Evolutionary conservation across 306 rosid species (phyloP), one percentile per base, ranked within the genome.

Genomic region (Acmispon strigosus): DNA sequence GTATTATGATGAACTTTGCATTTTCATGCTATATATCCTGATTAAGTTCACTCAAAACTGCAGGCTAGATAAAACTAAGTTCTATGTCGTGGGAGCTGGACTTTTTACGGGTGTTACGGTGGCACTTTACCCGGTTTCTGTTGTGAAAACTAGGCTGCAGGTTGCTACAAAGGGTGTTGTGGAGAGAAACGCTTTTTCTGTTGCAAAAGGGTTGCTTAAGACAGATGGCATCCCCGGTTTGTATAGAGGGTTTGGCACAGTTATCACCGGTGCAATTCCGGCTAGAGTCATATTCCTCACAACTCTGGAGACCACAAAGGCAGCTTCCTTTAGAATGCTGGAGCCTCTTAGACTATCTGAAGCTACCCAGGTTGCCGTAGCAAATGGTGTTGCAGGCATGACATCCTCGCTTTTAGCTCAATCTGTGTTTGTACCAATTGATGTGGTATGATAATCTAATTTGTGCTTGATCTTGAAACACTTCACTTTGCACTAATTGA

Each of bases 351-450:
- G 55, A 45, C 78, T 94, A 15, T 87, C 99, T 50, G 99, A 91
- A 57, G 86, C 96, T 27, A 64, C 91, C 5, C 75, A 91, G 76
- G 99, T 96, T 36, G 99, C 99, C 43, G 10, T 94, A 51, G 96
- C 97, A 53, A 94, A 94, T 81, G 99, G 99, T 73, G 13, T 89
- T 63, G 99, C 92, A 52, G 99, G 99, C 80, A 91, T 94, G 99
- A 82, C 87, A 27, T 91, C 97, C 13, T 87, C 99, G 2, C 80
- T 94, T 80, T 58, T 83, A 24, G 84, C 97, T 78, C 99, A 94
- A 82, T 81, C 92, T 66, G 94, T 94, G 41, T 94, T 91, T 80
- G 99, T 94, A 69, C 99, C 99, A 45, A 87, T 94, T 75, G 99
- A 94, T 76, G 97, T 94, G 96, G 99, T 94, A 84, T 60, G 86